These are phyloP conservation scores for Gymnopilus junonius DNA, from an alignment of 768 basidiomycete species.

Conservation along the genomic window DNA sequence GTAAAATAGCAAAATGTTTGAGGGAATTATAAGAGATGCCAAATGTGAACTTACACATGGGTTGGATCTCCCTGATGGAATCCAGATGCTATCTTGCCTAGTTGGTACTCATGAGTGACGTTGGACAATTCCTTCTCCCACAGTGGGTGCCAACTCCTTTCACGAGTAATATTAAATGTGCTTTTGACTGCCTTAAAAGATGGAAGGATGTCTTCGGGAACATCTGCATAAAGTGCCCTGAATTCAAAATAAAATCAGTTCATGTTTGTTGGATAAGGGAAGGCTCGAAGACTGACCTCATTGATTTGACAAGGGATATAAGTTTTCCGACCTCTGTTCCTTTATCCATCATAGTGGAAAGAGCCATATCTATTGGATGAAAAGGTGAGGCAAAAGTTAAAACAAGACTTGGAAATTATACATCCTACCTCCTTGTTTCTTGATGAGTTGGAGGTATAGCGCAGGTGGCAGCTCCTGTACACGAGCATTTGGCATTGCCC, in stretches of 20 bases:
- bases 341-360: constrained; percentile 22
- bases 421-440: constrained; percentile 18
- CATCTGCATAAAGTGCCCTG: constrained; percentile 6
- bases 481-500: constrained; percentile 24
- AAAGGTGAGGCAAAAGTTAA: background rate
- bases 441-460: constrained; percentile 17
- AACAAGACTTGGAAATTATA: background rate
- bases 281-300: constrained; percentile 19
- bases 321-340: constrained; percentile 26
- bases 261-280: background rate
- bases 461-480: constrained; percentile 21
- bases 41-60: constrained; percentile 23
- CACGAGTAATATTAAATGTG: constrained; percentile 32
- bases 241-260: background rate
- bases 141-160: constrained; percentile 31
- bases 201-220: constrained; percentile 20
- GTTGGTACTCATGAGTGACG: constrained; percentile 21
- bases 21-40: background rate
- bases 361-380: constrained; percentile 24
- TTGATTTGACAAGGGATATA: constrained; percentile 22
- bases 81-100: constrained; percentile 22
- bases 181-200: constrained; percentile 28
- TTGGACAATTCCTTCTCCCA: constrained; percentile 31
- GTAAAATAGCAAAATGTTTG: background rate
- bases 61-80: constrained; percentile 20